phyloP scores from a whole-genome alignment of 345 rosid genomes.

The Geranium brycei region DNA sequence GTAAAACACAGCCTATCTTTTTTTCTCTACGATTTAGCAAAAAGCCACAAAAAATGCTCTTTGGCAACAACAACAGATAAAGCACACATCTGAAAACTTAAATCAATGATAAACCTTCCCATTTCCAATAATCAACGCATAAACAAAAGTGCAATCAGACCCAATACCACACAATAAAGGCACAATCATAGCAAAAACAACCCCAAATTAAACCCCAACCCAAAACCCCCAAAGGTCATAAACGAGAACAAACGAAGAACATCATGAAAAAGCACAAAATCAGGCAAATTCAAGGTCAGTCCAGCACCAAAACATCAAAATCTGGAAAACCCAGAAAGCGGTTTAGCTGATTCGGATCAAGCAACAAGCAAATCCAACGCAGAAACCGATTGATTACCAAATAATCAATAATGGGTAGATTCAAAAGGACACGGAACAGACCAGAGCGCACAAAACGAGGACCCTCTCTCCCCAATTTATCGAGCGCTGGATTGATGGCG shows the following conservation, averaged over 20 bases:
- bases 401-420: conserved; percentile 1
- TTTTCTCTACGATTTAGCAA: neutral
- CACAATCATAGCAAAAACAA: neutral
- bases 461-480: too few species aligned
- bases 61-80: neutral
- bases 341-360: conserved; percentile 14
- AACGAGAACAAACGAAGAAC: neutral
- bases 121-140: neutral
- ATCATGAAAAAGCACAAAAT: neutral
- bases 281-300: neutral
- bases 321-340: conserved; percentile 12
- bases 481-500: conserved; percentile 1
- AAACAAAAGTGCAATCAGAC: neutral
- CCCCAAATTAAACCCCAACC: neutral
- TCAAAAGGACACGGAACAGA: neutral
- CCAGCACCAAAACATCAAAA: conserved; percentile 5
- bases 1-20: neutral
- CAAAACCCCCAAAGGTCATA: neutral
- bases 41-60: neutral
- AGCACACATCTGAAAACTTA: neutral
- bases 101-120: neutral
- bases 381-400: conserved; percentile 8
- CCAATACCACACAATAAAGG: neutral
- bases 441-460: conserved; percentile 1
- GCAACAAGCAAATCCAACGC: conserved; percentile 7